phyloP scores from a whole-genome alignment of 352 stramenopile genomes.

The Lagenidium sp. region DNA sequence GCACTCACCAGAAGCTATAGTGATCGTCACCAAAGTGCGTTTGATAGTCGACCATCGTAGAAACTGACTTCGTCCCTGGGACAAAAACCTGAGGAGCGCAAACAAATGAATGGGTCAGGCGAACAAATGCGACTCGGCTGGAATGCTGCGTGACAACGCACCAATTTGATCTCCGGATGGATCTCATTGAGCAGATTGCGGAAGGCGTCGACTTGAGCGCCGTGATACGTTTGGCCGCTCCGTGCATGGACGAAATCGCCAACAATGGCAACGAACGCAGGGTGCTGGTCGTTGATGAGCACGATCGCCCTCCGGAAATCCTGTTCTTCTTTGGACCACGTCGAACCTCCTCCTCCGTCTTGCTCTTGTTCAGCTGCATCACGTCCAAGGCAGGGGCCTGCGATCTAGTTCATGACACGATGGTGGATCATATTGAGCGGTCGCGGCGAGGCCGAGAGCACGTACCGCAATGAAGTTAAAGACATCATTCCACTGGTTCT shows the following conservation, averaged over 20 bases:
- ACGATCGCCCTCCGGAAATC: slow-evolving; percentile 37
- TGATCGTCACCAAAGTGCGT: slow-evolving; percentile 50
- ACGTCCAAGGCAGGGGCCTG: slow-evolving; percentile 33
- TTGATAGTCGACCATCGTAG: too few species aligned
- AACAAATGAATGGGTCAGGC: background rate
- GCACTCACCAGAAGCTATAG: slow-evolving; percentile 77
- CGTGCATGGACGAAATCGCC: slow-evolving; percentile 46
- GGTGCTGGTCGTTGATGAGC: slow-evolving; percentile 34
- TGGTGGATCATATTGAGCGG: background rate
- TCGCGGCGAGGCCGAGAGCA: background rate
- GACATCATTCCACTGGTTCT: slow-evolving; percentile 64
- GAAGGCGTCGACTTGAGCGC: slow-evolving; percentile 35
- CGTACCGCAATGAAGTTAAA: slow-evolving; percentile 58
- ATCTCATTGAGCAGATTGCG: slow-evolving; percentile 61
- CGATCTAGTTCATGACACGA: slow-evolving; percentile 42
- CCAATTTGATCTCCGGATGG: slow-evolving; percentile 38
- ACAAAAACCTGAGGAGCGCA: slow-evolving; percentile 11
- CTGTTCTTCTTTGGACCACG: slow-evolving; percentile 27
- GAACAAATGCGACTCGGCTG: too few species aligned
- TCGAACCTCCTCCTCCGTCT: background rate
- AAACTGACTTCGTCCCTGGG: slow-evolving; percentile 6
- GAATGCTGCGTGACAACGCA: slow-evolving; percentile 17
- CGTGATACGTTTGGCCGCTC: slow-evolving; percentile 26
- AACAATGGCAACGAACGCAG: slow-evolving; percentile 59
- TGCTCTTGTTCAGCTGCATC: background rate